Conservation (phyloP, 176 grass and related monocot genomes). For the Rhynchospora pubera region DNA sequence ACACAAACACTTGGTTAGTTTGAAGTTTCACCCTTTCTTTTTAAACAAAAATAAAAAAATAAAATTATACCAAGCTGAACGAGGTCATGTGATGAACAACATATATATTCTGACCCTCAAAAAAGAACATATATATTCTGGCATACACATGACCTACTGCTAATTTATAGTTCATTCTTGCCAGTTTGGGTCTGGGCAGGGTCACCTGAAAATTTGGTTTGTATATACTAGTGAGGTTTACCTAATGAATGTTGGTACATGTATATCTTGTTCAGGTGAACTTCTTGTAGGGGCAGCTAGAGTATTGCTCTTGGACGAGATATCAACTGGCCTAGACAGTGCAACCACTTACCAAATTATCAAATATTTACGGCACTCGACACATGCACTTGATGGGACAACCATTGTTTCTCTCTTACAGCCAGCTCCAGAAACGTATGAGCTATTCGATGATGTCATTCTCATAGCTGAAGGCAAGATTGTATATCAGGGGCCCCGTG, state of each 20-base stretch:
- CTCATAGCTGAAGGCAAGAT: slow-evolving; percentile 95
- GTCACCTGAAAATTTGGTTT: neutral
- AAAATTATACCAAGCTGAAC: neutral
- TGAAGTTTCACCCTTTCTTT: neutral
- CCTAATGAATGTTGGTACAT: neutral
- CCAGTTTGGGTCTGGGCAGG: neutral
- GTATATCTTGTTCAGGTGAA: slow-evolving; percentile 52
- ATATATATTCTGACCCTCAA: no score
- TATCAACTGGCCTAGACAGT: slow-evolving; percentile 97
- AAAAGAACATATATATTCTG: no score
- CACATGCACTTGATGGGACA: slow-evolving; percentile 91
- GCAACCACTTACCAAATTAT: slow-evolving; percentile 97
- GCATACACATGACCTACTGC: neutral
- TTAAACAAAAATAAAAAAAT: neutral
- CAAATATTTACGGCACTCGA: slow-evolving; percentile 84
- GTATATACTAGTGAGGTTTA: neutral
- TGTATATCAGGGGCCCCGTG: slow-evolving; percentile 86
- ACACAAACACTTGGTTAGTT: neutral
- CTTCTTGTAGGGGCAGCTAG: slow-evolving; percentile 83
- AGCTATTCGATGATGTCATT: slow-evolving; percentile 94
- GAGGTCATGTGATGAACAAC: neutral
- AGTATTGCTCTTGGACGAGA: slow-evolving; percentile 96
- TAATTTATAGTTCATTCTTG: neutral
- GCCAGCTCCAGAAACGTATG: slow-evolving; percentile 87
- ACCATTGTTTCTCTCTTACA: slow-evolving; percentile 94